phyloP scores from a whole-genome alignment of 163 green algal species.

The Volvox carteri region DNA sequence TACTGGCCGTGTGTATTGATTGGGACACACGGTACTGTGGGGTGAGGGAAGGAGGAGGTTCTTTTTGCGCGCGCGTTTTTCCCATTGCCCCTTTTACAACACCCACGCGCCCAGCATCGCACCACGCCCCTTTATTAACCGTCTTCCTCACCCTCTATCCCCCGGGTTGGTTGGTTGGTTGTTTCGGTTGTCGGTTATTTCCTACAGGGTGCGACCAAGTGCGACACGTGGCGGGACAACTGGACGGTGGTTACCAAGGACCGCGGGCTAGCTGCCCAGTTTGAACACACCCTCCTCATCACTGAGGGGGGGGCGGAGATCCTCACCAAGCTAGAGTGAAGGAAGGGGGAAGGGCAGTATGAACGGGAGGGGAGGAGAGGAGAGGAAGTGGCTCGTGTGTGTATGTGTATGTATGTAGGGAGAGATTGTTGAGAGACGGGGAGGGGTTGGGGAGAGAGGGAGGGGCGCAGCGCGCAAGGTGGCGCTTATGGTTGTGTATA shows the following conservation, averaged over 20 bases:
- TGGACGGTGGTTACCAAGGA: constrained; percentile 95
- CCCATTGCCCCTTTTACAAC: too few relatives aligned
- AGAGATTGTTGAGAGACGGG: neutral
- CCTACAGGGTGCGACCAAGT: constrained; percentile 45
- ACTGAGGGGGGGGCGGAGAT: constrained; percentile 90
- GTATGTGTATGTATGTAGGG: neutral
- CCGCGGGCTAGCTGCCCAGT: constrained; percentile 90
- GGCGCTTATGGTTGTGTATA: too few relatives aligned
- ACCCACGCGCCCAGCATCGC: too few relatives aligned
- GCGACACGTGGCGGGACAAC: constrained; percentile 88
- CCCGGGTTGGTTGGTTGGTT: too few relatives aligned
- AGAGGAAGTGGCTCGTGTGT: neutral
- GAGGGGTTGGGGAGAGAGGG: neutral
- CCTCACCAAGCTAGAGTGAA: constrained; percentile 74
- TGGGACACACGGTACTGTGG: too few relatives aligned
- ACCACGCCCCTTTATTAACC: too few relatives aligned
- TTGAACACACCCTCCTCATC: constrained; percentile 96
- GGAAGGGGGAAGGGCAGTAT: too few relatives aligned
- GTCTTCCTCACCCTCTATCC: too few relatives aligned
- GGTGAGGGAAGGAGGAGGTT: too few relatives aligned
- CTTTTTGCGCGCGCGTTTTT: too few relatives aligned
- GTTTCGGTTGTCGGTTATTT: too few relatives aligned
- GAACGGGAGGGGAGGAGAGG: neutral
- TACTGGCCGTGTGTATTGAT: too few relatives aligned
- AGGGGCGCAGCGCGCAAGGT: neutral